Percentiles rank a stretch among this genome's conserved stretches.
Evolutionary conservation across 257 asterid genomes (phyloP).

Genomic region (Prunella vulgaris): DNA sequence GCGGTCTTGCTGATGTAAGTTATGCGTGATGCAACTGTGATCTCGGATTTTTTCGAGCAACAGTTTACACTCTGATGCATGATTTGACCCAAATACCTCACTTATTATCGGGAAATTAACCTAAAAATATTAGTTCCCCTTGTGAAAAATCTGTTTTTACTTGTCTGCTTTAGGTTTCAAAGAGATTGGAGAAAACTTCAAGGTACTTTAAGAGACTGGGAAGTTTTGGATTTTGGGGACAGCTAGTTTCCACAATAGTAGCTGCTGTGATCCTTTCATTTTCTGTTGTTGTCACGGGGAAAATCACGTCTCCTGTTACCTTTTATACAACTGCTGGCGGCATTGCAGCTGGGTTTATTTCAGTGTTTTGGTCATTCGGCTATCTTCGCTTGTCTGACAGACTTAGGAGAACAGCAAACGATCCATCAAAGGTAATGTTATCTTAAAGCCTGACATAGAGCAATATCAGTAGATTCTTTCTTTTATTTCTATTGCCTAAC

Average conservation of each 20-base stretch:
- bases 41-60: background rate
- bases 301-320: slow-evolving; percentile 78
- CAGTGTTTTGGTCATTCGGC: slow-evolving; percentile 97
- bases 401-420: slow-evolving; percentile 72
- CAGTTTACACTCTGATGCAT: background rate
- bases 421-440: slow-evolving; percentile 81
- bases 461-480: background rate
- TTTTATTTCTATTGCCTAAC: background rate
- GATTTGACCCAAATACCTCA: background rate
- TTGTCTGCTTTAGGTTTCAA: slow-evolving; percentile 55
- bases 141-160: background rate
- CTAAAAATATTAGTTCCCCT: slow-evolving; percentile 7
- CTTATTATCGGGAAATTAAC: background rate
- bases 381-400: slow-evolving; percentile 77
- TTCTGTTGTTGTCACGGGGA: slow-evolving; percentile 70
- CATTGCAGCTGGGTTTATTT: slow-evolving; percentile 85
- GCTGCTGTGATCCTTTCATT: slow-evolving; percentile 89
- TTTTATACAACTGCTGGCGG: slow-evolving; percentile 90
- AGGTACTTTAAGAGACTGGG: slow-evolving; percentile 92
- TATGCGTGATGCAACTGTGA: background rate
- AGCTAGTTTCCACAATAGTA: slow-evolving; percentile 76
- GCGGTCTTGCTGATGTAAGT: background rate
- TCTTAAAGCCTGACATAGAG: background rate
- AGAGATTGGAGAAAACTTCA: slow-evolving; percentile 79
- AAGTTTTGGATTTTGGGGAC: slow-evolving; percentile 95